Percentiles rank a stretch among this genome's conserved stretches.
These are phyloP conservation scores for Micromonas commoda DNA, from an alignment of 139 green algal genomes.

Conservation along the genomic window DNA sequence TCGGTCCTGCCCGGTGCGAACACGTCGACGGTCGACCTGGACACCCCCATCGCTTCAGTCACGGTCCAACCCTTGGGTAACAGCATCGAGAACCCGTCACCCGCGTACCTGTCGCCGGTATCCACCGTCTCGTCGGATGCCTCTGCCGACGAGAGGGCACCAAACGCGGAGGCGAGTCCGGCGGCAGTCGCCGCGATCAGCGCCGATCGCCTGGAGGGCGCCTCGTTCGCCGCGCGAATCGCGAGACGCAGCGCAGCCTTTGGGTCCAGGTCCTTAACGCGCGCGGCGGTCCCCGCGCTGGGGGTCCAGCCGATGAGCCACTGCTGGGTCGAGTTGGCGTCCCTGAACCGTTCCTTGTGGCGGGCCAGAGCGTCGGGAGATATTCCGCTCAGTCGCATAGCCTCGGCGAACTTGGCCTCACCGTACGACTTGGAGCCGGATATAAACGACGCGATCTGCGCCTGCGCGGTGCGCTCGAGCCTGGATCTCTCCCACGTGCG, in stretches of 20 bases:
- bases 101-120: neutral
- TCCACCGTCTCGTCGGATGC: too few relatives aligned
- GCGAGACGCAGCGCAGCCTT: neutral
- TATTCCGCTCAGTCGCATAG: neutral
- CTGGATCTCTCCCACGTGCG: neutral
- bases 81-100: neutral
- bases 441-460: conserved; percentile 7
- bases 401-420: neutral
- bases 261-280: neutral
- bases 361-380: neutral
- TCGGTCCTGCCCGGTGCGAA: neutral
- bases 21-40: neutral
- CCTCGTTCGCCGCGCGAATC: neutral
- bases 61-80: neutral
- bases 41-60: neutral
- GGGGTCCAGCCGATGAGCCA: neutral
- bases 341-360: neutral
- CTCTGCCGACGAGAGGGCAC: too few relatives aligned
- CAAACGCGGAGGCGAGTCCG: too few relatives aligned
- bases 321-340: neutral
- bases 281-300: too few relatives aligned
- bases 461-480: neutral
- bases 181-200: too few relatives aligned
- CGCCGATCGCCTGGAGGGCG: too few relatives aligned
- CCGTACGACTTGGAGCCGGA: conserved; percentile 1